Conservation (phyloP, 176 grass and related monocot genomes). For the Oryza punctata region DNA sequence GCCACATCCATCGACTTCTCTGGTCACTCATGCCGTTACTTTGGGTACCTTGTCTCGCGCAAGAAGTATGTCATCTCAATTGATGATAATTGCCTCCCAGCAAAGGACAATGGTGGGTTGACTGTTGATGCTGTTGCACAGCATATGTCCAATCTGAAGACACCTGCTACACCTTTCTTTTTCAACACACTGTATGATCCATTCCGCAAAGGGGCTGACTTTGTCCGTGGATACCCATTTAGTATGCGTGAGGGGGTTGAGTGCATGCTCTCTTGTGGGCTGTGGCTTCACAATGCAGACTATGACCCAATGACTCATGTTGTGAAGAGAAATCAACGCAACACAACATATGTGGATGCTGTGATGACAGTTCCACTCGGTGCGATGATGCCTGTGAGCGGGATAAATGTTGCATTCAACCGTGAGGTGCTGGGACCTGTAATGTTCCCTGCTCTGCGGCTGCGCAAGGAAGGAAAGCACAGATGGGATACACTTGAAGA, state of each 20-base stretch:
- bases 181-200: constrained; percentile 96
- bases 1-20: constrained; percentile 71
- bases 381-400: constrained; percentile 77
- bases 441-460: constrained; percentile 68
- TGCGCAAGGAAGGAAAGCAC: constrained; percentile 71
- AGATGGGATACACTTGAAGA: constrained; percentile 94
- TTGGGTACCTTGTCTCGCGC: constrained; percentile 80
- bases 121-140: constrained; percentile 74
- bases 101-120: constrained; percentile 60
- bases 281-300: constrained; percentile 87
- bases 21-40: constrained; percentile 74
- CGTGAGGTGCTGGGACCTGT: constrained; percentile 73
- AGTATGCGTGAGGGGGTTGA: constrained; percentile 82
- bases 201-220: constrained; percentile 77
- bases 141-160: constrained; percentile 76
- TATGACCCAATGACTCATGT: constrained; percentile 94
- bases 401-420: constrained; percentile 96
- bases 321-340: constrained; percentile 74
- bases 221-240: constrained; percentile 97
- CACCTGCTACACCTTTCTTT: constrained; percentile 84
- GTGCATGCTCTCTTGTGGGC: constrained; percentile 77
- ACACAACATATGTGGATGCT: constrained; percentile 80
- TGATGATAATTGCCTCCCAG: constrained; percentile 83
- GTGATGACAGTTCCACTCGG: constrained; percentile 85
- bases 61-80: constrained; percentile 91